Base-by-base conservation (phyloP, 2,329 filamentous ascomycete species). In the Ophiosphaerella herpotricha region DNA sequence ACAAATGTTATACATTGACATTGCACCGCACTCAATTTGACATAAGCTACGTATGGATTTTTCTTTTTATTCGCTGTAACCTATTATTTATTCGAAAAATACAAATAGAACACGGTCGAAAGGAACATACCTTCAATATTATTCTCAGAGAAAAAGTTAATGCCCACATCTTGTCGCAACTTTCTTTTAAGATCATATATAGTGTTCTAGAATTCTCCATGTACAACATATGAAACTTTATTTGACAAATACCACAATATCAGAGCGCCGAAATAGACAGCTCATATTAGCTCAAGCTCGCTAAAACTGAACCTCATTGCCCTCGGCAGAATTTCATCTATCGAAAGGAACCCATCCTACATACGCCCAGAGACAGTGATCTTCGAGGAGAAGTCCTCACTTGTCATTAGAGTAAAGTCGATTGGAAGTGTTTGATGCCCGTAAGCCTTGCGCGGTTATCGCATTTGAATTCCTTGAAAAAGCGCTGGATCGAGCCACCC, bases 241-340 rank as follows among this genome's bases (percentile, higher is more conserved):
- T 18, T 18, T 18, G 16, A 18, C 16, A 18, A 18, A 18, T 8
- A 29, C 13, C 29, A 46, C 29, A 43, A 37, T 23, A 40, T 41
- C n/a, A 52, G 41, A 41, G 47, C 41, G 31, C 45, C 50, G 18
- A 41, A 52, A 35, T 55, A 48, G 52, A 52, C 49, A 2, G 45
- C 37, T 16, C 52, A 49, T 29, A 32, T 52, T 14, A 52, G 41
- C 48, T 49, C 49, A 31, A 39, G 35, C 24, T 33, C 52, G n/a
- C 46, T 37, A 8, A 45, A 52, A 34, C 33, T 55, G 21, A 55
- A 55, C 39, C 43, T 55, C 12, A 47, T 55, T 34, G 34, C 45
- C 23, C 37, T 48, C 24, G 46, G 52, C 50, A 49, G 26, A 9
- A n/a, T 29, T n/a, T 43, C 35, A 4, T 46, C 21, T 12, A 29